Evolutionary conservation across 148 eudicot species (phyloP), one percentile per base, ranked within the genome.

Genomic region (Rhododendron williamsianum): DNA sequence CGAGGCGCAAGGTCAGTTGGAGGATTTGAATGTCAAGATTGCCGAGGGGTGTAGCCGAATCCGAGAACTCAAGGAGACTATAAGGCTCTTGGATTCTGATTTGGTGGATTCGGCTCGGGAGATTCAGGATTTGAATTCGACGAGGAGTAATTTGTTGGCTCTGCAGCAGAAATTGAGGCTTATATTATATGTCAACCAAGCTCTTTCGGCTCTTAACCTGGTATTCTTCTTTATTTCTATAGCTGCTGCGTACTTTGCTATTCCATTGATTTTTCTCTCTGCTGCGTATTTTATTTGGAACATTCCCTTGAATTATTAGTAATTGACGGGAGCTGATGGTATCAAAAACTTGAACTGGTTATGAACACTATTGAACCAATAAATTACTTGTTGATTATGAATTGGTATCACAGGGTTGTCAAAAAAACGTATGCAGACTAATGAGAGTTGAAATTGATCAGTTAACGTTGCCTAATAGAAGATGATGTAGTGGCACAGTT

Each of bases 1-100:
- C 38, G 98, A 95, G 89, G 99, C 99, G 11, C 99, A 96, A 86
- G 91, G 93, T 71, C 95, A 93, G 89, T 84, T 96, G 67, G 96
- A 87, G 84, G 98, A 95, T 82, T 88, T 96, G 93, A 95, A 88
- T 87, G 86, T 88, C 82, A 93, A 91, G 90, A 95, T 96, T 76
- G 96, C 94, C 6, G 93, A 93, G 82, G 98, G 98, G 43, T 96
- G 97, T 85, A 84, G 85, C 72, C 87, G 93, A 87, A 93, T 96
- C 76, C 86, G 97, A 87, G 97, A 91, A 71, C 88, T 96, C 87
- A 95, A 94, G 89, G 97, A 93, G 90, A 94, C 89, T 1, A 92
- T 96, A 13, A 86, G 92, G 90, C 88, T 95, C 71, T 85, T 96
- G 92, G 97, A 96, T 83, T 85, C 67, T 11, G 95, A 93, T 84